Evolutionary conservation across 768 basidiomycete genomes (phyloP).

Genomic region (Termitomyces sp.): DNA sequence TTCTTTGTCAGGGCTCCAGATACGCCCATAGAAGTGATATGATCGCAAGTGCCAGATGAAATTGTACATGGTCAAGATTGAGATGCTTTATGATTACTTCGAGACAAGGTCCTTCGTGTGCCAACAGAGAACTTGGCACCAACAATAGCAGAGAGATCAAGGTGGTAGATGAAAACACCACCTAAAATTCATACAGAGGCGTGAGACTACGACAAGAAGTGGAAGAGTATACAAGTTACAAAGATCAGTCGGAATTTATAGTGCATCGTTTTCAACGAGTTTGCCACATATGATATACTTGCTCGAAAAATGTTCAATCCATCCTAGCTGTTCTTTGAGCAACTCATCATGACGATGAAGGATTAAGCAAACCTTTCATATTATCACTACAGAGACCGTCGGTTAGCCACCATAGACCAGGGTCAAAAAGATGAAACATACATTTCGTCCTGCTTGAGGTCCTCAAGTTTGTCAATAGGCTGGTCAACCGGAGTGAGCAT

Average conservation of each 20-base stretch:
- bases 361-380: constrained; percentile 65
- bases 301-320: constrained; percentile 91
- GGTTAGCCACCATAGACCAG: constrained; percentile 3
- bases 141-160: background rate
- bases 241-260: constrained; percentile 21
- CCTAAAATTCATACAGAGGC: background rate
- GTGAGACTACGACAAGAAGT: background rate
- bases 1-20: background rate
- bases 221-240: background rate
- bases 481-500: constrained; percentile 89
- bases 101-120: background rate
- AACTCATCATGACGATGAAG: background rate
- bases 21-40: background rate
- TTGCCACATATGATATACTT: constrained; percentile 91
- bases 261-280: constrained; percentile 74
- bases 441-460: constrained; percentile 81
- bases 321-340: constrained; percentile 43
- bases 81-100: background rate
- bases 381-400: constrained; percentile 59
- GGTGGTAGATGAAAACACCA: background rate
- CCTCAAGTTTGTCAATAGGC: constrained; percentile 77
- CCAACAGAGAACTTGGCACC: too few relatives aligned
- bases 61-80: background rate
- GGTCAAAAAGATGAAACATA: constrained; percentile 34
- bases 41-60: background rate